Percentiles rank a stretch among this genome's conserved stretches.
These are phyloP conservation scores for Cajanus cajan DNA, from an alignment of 306 rosid genomes.

Conservation along the genomic window DNA sequence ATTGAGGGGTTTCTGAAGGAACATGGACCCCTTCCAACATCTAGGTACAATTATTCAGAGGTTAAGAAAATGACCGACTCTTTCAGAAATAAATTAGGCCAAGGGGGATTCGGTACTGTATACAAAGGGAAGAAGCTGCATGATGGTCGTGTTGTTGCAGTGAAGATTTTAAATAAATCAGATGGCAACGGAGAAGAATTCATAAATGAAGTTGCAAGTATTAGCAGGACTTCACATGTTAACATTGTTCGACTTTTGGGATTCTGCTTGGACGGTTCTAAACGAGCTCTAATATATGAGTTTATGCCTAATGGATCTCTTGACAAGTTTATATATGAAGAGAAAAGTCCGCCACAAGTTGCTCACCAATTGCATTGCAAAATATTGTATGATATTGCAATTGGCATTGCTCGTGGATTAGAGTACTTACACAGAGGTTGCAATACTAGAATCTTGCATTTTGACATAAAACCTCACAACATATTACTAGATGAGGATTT, in stretches of 20 bases:
- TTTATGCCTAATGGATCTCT: constrained; percentile 17
- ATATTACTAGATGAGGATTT: constrained; percentile 35
- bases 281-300: constrained; percentile 39
- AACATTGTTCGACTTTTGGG: constrained; percentile 29
- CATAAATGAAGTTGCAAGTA: constrained; percentile 29
- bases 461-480: constrained; percentile 49
- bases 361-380: neutral
- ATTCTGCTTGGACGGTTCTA: constrained; percentile 25
- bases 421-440: neutral
- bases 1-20: constrained; percentile 24
- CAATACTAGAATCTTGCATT: neutral
- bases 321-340: constrained; percentile 44
- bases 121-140: constrained; percentile 31
- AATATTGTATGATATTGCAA: neutral
- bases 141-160: constrained; percentile 33
- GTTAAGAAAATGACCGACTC: constrained; percentile 35
- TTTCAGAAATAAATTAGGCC: constrained; percentile 38
- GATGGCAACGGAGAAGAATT: constrained; percentile 40
- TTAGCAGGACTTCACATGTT: constrained; percentile 39
- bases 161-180: constrained; percentile 35
- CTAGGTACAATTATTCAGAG: constrained; percentile 32
- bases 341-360: constrained; percentile 28
- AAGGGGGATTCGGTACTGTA: constrained; percentile 37
- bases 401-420: neutral
- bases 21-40: constrained; percentile 8